Percentiles rank a stretch among this genome's conserved stretches.
Evolutionary conservation across 257 asterid species (phyloP).

Genomic region (Salvia splendens): DNA sequence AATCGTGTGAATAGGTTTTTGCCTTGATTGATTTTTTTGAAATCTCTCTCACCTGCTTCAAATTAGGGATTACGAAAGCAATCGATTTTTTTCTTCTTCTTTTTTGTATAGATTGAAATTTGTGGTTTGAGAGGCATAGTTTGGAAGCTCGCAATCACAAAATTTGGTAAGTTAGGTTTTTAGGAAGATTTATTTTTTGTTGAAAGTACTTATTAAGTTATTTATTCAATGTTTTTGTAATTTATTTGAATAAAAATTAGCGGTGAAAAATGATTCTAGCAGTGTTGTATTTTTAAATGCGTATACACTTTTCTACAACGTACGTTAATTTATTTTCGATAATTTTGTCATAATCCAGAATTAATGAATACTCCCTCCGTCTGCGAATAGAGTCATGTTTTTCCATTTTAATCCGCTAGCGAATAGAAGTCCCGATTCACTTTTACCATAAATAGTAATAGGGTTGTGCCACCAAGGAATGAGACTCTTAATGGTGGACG

Average conservation of each 20-base stretch:
- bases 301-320: too few relatives aligned
- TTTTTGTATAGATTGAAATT: not conserved
- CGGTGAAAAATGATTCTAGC: too few relatives aligned
- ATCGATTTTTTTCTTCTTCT: not conserved
- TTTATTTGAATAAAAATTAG: too few relatives aligned
- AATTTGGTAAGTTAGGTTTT: not conserved
- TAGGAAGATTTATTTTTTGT: not conserved
- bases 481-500: too few relatives aligned
- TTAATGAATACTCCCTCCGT: not conserved
- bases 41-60: not conserved
- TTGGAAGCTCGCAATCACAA: constrained; percentile 5
- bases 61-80: constrained; percentile 25
- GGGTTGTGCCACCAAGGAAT: too few relatives aligned
- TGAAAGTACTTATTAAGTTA: not conserved
- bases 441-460: too few relatives aligned
- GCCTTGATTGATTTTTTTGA: constrained; percentile 30
- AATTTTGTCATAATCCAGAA: not conserved
- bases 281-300: too few relatives aligned
- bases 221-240: too few relatives aligned
- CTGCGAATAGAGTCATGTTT: too few relatives aligned
- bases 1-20: constrained; percentile 41
- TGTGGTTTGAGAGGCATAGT: not conserved
- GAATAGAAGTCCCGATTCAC: too few relatives aligned
- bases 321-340: not conserved
- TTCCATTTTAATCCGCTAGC: too few relatives aligned